Conservation (phyloP, 345 rosid genomes). For the Schrenkiella parvula region DNA sequence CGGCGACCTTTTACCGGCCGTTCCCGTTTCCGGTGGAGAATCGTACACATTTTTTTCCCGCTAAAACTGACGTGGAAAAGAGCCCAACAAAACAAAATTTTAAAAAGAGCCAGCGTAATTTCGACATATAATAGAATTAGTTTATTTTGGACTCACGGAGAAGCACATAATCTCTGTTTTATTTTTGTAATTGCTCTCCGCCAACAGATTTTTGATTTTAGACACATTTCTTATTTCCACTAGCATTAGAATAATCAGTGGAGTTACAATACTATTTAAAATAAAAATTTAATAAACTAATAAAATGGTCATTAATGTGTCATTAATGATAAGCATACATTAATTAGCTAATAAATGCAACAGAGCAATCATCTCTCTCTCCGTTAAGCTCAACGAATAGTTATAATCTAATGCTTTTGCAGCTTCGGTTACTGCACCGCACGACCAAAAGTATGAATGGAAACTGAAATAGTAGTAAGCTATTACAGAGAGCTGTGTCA, state of each 20-base stretch:
- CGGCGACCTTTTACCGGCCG: constrained; percentile 24
- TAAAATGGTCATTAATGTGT: too few relatives aligned
- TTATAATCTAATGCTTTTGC: constrained; percentile 4
- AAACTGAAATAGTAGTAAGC: neutral
- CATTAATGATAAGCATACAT: constrained; percentile 13
- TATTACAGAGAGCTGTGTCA: neutral
- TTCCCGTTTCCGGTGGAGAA: constrained; percentile 11
- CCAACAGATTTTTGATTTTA: neutral
- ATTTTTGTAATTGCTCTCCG: neutral
- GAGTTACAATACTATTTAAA: too few relatives aligned
- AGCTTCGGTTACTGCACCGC: constrained; percentile 28
- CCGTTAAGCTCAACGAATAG: neutral
- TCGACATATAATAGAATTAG: too few relatives aligned
- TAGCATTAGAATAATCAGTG: too few relatives aligned
- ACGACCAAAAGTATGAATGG: constrained; percentile 28
- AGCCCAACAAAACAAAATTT: neutral
- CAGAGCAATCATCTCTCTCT: constrained; percentile 9
- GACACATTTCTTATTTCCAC: neutral
- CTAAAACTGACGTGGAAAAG: constrained; percentile 22
- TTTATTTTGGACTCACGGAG: neutral
- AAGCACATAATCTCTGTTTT: neutral
- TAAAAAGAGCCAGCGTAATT: neutral
- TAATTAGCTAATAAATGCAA: constrained; percentile 17
- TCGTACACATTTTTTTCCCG: constrained; percentile 41
- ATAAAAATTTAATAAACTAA: too few relatives aligned